These are phyloP conservation scores for Aspergillus candidus DNA, from an alignment of 2,329 filamentous ascomycete species.

Conservation along the genomic window DNA sequence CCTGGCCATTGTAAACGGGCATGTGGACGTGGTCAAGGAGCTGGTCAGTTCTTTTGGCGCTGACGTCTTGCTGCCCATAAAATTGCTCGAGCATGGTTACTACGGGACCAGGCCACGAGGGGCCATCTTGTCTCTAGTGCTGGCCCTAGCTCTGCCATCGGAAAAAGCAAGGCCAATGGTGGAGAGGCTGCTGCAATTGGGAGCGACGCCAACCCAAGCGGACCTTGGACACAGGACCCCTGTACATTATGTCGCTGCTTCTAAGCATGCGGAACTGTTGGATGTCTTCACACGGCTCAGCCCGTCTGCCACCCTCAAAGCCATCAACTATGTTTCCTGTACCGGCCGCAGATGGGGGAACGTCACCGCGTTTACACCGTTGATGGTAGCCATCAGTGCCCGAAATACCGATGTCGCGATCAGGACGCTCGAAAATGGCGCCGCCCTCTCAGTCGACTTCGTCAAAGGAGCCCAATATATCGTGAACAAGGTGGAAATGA, in stretches of 20 bases:
- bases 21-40: constrained; percentile 61
- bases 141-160: constrained; percentile 60
- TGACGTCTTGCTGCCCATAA: constrained; percentile 69
- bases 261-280: constrained; percentile 42
- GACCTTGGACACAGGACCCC: constrained; percentile 60
- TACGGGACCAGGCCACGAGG: constrained; percentile 44
- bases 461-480: constrained; percentile 35
- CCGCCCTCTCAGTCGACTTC: constrained; percentile 55
- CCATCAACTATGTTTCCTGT: constrained; percentile 60
- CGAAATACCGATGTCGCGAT: constrained; percentile 50
- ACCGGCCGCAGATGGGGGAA: constrained; percentile 27
- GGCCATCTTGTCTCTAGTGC: constrained; percentile 62
- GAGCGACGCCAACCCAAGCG: constrained; percentile 67
- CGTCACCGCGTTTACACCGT: constrained; percentile 40
- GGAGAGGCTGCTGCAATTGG: constrained; percentile 59
- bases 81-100: constrained; percentile 43
- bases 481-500: constrained; percentile 3
- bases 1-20: constrained; percentile 68
- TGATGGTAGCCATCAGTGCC: constrained; percentile 55
- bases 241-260: constrained; percentile 59
- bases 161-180: constrained; percentile 62
- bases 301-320: constrained; percentile 53
- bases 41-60: constrained; percentile 70
- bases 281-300: constrained; percentile 49
- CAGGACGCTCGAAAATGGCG: constrained; percentile 60